Evolutionary conservation across 73 alveolate genomes (phyloP).

Genomic region (Urostyla sp.): DNA sequence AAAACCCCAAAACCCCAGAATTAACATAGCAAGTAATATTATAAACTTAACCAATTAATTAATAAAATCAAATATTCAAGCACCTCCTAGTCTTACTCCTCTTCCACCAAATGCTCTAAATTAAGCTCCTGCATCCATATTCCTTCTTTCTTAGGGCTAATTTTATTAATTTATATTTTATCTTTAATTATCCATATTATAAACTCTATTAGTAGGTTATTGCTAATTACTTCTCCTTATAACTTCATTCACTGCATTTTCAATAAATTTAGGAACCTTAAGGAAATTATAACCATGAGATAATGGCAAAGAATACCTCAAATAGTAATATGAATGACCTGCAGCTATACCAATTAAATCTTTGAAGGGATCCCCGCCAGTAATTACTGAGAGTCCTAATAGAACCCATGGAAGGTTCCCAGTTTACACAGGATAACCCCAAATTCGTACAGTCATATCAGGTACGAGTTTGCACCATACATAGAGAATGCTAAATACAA

Average conservation of each 20-base stretch:
- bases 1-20: too few species aligned
- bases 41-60: too few species aligned
- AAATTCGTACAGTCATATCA: slow-evolving; percentile 32
- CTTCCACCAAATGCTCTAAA: slow-evolving; percentile 42
- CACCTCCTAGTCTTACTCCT: slow-evolving; percentile 55
- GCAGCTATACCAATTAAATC: slow-evolving; percentile 49
- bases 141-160: neutral
- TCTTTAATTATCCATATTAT: slow-evolving; percentile 6
- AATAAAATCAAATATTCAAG: neutral
- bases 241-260: slow-evolving; percentile 20
- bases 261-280: neutral
- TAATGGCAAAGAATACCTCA: slow-evolving; percentile 25
- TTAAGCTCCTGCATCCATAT: neutral
- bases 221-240: neutral
- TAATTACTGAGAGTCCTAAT: slow-evolving; percentile 10
- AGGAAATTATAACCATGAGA: slow-evolving; percentile 44
- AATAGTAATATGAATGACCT: slow-evolving; percentile 39
- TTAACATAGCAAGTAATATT: too few species aligned
- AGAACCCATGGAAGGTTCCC: slow-evolving; percentile 52
- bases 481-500: slow-evolving; percentile 26
- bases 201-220: slow-evolving; percentile 23
- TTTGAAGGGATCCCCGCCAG: slow-evolving; percentile 51
- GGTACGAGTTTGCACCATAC: slow-evolving; percentile 49
- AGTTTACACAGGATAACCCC: slow-evolving; percentile 49
- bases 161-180: neutral